Base-by-base conservation (phyloP, 345 rosid genomes). In the Eucalyptus sp. region DNA sequence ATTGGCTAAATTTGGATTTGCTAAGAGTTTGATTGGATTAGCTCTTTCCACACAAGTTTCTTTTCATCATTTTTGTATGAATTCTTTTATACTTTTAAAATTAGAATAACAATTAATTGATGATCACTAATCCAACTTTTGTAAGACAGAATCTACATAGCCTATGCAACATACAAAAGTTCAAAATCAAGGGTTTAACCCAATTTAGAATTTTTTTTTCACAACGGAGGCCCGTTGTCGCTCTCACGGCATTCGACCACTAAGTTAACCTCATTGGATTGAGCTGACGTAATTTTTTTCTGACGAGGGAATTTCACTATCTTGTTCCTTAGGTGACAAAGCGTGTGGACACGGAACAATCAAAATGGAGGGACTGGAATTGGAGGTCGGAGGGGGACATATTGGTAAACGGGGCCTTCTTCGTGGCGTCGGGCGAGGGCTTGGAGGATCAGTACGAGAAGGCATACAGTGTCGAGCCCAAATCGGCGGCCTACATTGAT, bases 311-410 rank as follows among this genome's bases (percentile, higher is more conserved):
- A 20, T 20, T 37, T 20, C 48, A 41, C 84, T 43, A 76, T 76
- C 83, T 79, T 41, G 91, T 52, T 52, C 20, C 62, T 24, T 92
- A 97, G 99, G 99, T 97, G 29, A 97, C 99, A 3, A 98, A 98
- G 91, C 90, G 99, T 89, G 96, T 98, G 87, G 98, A 98, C 37
- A 95, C 99, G 14, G 92, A 83, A 4, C 96, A 94, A 7, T 96
- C 92, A 2, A 90, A 95, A 1, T 98, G 99, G 99, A 96, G 84
- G 71, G 96, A 88, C 13, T 98, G 99, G 99, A 96, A 96, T 51
- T 97, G 99, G 99, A 93, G 98, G 91, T 97, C 99, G 6, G 99
- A 96, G 76, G 99, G 99, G 49, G 99, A 98, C 87, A 66, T 94
- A 25, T 2, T 98, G 97, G 99, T 95, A 29, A 98, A 98, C 33